Evolutionary conservation across 768 basidiomycete genomes (phyloP), one percentile per base, ranked within the genome.

Genomic region (Erythrobasidium yunnanense): DNA sequence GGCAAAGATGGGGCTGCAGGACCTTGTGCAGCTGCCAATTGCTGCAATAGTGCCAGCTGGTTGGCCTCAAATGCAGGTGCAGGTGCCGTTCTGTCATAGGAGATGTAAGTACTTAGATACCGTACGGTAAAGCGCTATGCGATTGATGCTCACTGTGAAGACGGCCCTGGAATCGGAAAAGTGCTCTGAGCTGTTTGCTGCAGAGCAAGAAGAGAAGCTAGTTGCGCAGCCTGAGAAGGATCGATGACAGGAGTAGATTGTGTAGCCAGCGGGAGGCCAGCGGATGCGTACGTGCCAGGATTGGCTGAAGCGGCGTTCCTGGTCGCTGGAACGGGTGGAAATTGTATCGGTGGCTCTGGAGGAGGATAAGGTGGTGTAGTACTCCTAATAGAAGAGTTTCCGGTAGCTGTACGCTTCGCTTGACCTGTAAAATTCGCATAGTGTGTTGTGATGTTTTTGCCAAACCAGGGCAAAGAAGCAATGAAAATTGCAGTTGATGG

Each of bases 351-450:
- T 5, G 7, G 15, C 4, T 63, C 60, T 29, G 60, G 60, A 25
- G 60, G 60, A 7, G 60, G 47, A 33, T 63, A 63, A 15, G 60
- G 60, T 3, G 60, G 60, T 17, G 60, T 63, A 11, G 46, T 63
- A 32, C 60, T 63, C 49, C 60, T 13, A n/a, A n/a, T 42, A n/a
- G n/a, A 42, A 42, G 38, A 42, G 11, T 42, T n/a, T 11, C 11
- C 11, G 38, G 38, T 42, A n/a, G 11, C 11, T 42, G 11, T 8
- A 25, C 22, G 22, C 23, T n/a, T 8, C 49, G 49, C 13, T 51
- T 51, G 49, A 51, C 13, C 49, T 51, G 49, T 18, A 51, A 42
- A 42, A 11, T 11, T 11, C 11, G 38, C 11, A 42, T n/a, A 42
- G 11, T 11, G 38, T 11, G 38, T 42, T 42, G 38, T 11, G 38